Percentiles rank a stretch among this genome's conserved stretches.
Evolutionary conservation across 164 flowering plant genomes (phyloP).

Genomic region (Tinospora cordifolia): DNA sequence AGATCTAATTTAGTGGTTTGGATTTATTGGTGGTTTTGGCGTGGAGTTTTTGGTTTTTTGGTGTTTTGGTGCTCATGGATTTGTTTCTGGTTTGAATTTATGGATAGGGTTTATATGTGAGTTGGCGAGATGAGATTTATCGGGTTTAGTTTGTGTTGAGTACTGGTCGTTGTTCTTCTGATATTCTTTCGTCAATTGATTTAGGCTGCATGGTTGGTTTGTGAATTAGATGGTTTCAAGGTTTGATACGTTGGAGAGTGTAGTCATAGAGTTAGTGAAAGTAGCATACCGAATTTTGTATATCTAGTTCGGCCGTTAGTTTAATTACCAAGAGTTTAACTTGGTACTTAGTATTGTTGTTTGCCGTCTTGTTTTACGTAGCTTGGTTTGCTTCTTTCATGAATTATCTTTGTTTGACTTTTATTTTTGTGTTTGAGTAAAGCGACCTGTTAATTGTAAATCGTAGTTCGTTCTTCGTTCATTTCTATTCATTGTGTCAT

Average conservation of each 20-base stretch:
- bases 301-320: not conserved
- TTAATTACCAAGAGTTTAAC: not conserved
- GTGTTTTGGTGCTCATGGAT: not conserved
- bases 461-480: not conserved
- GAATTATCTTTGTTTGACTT: not conserved
- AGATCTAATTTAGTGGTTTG: not conserved
- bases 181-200: not conserved
- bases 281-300: not conserved
- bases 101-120: constrained; percentile 4
- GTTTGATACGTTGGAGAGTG: not conserved
- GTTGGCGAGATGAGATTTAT: not conserved
- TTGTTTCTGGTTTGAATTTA: constrained; percentile 5
- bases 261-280: no score
- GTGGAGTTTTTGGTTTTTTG: not conserved
- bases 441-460: not conserved
- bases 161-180: not conserved
- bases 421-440: not conserved
- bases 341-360: not conserved
- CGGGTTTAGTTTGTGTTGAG: not conserved
- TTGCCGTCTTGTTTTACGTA: not conserved
- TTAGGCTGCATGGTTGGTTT: not conserved
- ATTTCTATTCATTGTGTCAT: not conserved
- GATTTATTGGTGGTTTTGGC: not conserved
- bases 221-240: not conserved
- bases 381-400: not conserved